Evolutionary conservation across 2,329 filamentous ascomycete genomes (phyloP).

Genomic region (Diaporthe humulicola): DNA sequence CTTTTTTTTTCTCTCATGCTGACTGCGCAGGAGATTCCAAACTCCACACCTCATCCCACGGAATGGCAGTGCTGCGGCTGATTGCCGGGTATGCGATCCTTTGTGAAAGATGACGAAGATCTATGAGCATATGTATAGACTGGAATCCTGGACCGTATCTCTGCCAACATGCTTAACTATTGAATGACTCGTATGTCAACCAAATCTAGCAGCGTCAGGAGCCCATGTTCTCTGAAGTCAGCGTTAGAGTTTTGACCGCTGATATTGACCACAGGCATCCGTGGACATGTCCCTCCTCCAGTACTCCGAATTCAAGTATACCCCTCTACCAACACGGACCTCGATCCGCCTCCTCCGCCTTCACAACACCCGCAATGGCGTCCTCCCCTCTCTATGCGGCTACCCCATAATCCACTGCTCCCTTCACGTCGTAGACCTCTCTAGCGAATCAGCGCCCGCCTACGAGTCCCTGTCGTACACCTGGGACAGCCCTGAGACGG

Average conservation of each 20-base stretch:
- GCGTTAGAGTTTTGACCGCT: not conserved
- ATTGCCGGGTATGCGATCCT: not conserved
- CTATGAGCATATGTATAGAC: not conserved
- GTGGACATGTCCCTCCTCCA: not conserved
- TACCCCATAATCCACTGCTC: conserved; percentile 26
- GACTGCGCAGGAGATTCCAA: too few relatives aligned
- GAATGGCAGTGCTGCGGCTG: not conserved
- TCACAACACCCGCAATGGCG: conserved; percentile 15
- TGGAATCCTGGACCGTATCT: too few relatives aligned
- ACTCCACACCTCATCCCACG: not conserved
- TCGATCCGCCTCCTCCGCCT: conserved; percentile 28
- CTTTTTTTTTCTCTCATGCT: too few relatives aligned
- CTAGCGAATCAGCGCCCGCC: conserved; percentile 13
- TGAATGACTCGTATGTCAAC: not conserved
- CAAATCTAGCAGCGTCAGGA: not conserved
- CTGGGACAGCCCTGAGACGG: conserved; percentile 33
- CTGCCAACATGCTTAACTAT: not conserved
- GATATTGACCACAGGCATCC: not conserved
- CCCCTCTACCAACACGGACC: not conserved
- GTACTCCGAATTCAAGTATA: conserved; percentile 20
- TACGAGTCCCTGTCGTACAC: conserved; percentile 45
- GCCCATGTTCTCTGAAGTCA: not conserved
- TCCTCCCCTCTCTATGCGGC: not conserved
- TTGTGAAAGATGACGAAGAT: not conserved
- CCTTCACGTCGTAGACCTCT: conserved; percentile 14